phyloP scores from a whole-genome alignment of 495 filamentous ascomycete species.

The Penicillium desertorum region DNA sequence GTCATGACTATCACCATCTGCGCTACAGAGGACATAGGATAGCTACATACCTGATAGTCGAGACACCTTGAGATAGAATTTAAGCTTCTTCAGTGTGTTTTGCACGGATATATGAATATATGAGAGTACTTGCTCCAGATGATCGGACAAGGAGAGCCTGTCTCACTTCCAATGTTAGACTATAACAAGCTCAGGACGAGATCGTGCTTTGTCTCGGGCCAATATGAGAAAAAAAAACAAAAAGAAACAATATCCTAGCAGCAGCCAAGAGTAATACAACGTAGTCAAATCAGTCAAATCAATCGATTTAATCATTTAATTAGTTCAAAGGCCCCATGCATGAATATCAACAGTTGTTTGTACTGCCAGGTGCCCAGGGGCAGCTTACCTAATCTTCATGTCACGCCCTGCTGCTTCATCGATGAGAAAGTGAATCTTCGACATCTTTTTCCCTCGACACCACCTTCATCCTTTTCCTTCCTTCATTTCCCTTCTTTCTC shows the following conservation, averaged over 20 bases:
- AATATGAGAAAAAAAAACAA: not conserved
- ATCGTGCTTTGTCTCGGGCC: not conserved
- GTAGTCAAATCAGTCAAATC: not conserved
- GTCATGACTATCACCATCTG: not conserved
- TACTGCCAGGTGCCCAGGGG: slow-evolving; percentile 13
- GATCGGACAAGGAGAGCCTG: not conserved
- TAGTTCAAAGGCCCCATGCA: not conserved
- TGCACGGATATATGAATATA: not conserved
- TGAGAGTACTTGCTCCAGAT: not conserved
- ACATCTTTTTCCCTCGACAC: slow-evolving; percentile 21
- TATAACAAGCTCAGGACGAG: not conserved
- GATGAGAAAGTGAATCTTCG: slow-evolving; percentile 25
- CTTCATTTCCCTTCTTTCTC: slow-evolving; percentile 17
- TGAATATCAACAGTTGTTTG: not conserved
- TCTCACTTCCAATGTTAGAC: not conserved
- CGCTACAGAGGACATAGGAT: not conserved
- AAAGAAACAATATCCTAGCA: not conserved
- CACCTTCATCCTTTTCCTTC: slow-evolving; percentile 23
- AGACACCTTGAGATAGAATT: not conserved
- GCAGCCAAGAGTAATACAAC: not conserved
- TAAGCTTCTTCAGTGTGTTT: not conserved
- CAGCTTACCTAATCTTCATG: slow-evolving; percentile 28
- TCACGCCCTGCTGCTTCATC: slow-evolving; percentile 28
- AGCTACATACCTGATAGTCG: not conserved
- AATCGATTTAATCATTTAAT: not conserved